Percentiles rank a stretch among this genome's conserved stretches.
Evolutionary conservation across 345 rosid species (phyloP).

Genomic region (Hibiscus trionum): DNA sequence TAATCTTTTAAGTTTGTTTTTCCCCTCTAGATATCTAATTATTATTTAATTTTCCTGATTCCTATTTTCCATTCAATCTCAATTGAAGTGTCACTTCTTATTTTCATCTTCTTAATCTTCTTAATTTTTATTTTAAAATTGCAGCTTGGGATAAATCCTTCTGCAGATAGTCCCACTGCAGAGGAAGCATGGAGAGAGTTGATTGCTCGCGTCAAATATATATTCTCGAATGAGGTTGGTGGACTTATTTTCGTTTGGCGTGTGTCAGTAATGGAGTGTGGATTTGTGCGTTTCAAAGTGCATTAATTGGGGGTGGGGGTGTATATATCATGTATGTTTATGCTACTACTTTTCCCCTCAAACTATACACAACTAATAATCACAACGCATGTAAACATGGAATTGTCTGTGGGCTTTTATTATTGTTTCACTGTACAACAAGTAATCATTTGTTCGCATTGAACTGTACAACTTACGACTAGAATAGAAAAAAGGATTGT

Average conservation of each 20-base stretch:
- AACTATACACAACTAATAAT: neutral
- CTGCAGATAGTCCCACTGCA: slow-evolving; percentile 36
- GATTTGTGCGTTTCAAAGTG: neutral
- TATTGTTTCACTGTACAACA: neutral
- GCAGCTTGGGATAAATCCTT: slow-evolving; percentile 64
- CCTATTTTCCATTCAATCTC: neutral
- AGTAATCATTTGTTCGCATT: neutral
- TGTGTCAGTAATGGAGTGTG: neutral
- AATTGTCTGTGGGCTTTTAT: neutral
- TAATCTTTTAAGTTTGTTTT: neutral
- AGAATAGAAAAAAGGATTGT: slow-evolving; percentile 2
- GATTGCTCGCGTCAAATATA: slow-evolving; percentile 36
- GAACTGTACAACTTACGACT: neutral
- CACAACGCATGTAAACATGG: neutral
- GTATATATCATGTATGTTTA: neutral
- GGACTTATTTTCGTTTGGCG: neutral
- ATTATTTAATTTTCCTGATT: neutral
- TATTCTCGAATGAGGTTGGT: slow-evolving; percentile 80
- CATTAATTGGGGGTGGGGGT: neutral
- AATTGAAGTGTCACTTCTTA: neutral
- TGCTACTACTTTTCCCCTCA: neutral
- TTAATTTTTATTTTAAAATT: slow-evolving; percentile 13
- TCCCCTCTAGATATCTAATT: neutral
- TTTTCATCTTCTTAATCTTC: neutral
- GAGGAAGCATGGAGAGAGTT: slow-evolving; percentile 60